Percentiles rank a stretch among this genome's conserved stretches.
phyloP scores from a whole-genome alignment of 805 yeast genomes.

The Suhomyces vadensis region DNA sequence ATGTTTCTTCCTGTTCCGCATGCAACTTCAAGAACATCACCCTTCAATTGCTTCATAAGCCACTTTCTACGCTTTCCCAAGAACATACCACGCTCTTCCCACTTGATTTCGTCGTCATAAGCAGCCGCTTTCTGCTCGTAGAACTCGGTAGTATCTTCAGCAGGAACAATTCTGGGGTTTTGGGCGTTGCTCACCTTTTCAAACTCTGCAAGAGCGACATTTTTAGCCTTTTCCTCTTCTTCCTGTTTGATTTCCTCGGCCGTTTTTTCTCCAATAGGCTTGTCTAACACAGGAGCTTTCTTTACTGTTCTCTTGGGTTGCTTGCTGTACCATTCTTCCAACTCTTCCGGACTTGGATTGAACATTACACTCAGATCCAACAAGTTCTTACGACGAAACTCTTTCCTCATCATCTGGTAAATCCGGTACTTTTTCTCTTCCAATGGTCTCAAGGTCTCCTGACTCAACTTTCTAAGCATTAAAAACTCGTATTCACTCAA shows the following conservation, averaged over 20 bases:
- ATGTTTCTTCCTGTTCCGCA: constrained; percentile 96
- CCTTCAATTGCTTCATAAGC: constrained; percentile 73
- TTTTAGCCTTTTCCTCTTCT: constrained; percentile 2
- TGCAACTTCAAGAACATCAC: constrained; percentile 92
- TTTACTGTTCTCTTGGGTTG: constrained; percentile 29
- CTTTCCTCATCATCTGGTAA: constrained; percentile 56
- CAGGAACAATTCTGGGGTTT: constrained; percentile 53
- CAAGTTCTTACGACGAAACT: constrained; percentile 40
- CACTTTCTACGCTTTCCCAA: constrained; percentile 71
- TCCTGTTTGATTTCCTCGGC: constrained; percentile 25
- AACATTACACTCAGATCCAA: constrained; percentile 35
- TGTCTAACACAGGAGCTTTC: constrained; percentile 26
- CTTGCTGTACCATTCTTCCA: constrained; percentile 41
- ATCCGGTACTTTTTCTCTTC: constrained; percentile 61
- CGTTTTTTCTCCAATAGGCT: constrained; percentile 27
- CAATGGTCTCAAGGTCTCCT: constrained; percentile 60
- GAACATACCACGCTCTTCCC: constrained; percentile 64
- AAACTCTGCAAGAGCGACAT: constrained; percentile 9
- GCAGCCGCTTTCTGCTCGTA: constrained; percentile 76
- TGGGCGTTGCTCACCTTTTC: constrained; percentile 33
- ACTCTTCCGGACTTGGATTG: constrained; percentile 43
- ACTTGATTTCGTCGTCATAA: constrained; percentile 77
- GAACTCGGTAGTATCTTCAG: constrained; percentile 79
- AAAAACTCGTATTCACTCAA: constrained; percentile 65
- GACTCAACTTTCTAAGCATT: constrained; percentile 57